Conservation (phyloP, 768 basidiomycete genomes). For the Astraeus odoratus region DNA sequence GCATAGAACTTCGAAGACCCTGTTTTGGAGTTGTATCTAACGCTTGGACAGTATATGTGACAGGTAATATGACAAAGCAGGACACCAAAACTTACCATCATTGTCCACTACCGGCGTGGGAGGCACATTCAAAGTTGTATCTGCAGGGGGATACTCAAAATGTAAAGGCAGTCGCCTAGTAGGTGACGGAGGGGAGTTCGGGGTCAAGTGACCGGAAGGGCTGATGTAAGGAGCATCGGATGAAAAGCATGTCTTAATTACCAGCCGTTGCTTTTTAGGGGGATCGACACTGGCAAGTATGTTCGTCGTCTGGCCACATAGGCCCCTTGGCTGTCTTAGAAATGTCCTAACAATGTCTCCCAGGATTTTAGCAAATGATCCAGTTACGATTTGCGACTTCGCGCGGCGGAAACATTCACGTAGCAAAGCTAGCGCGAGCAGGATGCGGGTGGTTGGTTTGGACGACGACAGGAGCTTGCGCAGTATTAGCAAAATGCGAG, state of each 20-base stretch:
- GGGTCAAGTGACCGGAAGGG: conserved; percentile 2
- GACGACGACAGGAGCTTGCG: background rate
- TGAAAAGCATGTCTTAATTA: conserved; percentile 1
- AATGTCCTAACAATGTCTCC: background rate
- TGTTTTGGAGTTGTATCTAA: conserved; percentile 5
- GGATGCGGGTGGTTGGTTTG: conserved; percentile 1
- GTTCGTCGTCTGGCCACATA: background rate
- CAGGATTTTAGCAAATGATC: background rate
- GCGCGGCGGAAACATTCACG: background rate
- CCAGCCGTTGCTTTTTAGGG: conserved; percentile 2
- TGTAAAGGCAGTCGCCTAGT: conserved; percentile 1
- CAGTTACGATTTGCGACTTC: background rate
- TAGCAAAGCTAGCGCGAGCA: conserved; percentile 4
- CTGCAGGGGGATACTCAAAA: conserved; percentile 1
- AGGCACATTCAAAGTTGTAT: background rate
- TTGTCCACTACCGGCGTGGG: background rate
- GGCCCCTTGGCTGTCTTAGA: background rate
- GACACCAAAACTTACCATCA: conserved; percentile 1
- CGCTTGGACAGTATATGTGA: background rate
- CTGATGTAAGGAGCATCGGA: conserved; percentile 6
- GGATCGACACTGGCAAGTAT: conserved; percentile 4
- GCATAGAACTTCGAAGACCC: conserved; percentile 3
- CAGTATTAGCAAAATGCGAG: background rate
- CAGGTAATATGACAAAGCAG: background rate
- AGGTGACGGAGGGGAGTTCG: conserved; percentile 5